Evolutionary conservation across 2,329 filamentous ascomycete genomes (phyloP).

Genomic region (Tricladium varicosporioides): DNA sequence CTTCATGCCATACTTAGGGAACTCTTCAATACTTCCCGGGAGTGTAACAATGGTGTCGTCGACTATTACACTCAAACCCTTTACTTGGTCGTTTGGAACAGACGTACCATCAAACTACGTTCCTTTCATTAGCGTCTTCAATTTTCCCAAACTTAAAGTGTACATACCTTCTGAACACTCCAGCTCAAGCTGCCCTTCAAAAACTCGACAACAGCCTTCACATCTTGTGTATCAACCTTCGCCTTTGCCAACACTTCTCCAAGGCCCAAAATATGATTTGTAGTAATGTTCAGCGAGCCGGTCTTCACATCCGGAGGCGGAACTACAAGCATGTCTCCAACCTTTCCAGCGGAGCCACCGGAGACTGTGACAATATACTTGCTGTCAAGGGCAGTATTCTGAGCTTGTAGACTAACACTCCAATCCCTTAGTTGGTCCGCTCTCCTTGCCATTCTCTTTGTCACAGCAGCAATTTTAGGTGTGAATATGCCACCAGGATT

Average conservation of each 20-base stretch:
- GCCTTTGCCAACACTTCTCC: slow-evolving; percentile 12
- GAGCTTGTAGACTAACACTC: not conserved
- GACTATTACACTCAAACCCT: not conserved
- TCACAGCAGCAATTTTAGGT: not conserved
- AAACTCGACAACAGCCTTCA: slow-evolving; percentile 11
- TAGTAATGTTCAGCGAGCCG: slow-evolving; percentile 7
- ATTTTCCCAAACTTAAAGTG: not conserved
- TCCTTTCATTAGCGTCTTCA: not conserved
- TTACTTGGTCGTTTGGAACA: not conserved
- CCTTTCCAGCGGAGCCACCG: not conserved
- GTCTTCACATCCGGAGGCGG: slow-evolving; percentile 13
- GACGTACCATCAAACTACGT: not conserved
- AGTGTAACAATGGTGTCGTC: not conserved
- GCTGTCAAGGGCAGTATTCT: not conserved
- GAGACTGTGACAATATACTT: not conserved
- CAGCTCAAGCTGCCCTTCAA: slow-evolving; percentile 26
- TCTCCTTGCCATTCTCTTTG: not conserved
- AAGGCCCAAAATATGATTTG: slow-evolving; percentile 22
- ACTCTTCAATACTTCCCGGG: not conserved
- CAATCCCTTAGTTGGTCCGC: not conserved
- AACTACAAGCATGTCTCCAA: slow-evolving; percentile 3
- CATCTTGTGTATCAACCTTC: slow-evolving; percentile 13
- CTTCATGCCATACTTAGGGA: not conserved
- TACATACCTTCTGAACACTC: slow-evolving; percentile 20
- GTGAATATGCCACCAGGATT: slow-evolving; percentile 6